These are phyloP conservation scores for Mycothermus thermophilus DNA, from an alignment of 495 filamentous ascomycete genomes.

Conservation along the genomic window DNA sequence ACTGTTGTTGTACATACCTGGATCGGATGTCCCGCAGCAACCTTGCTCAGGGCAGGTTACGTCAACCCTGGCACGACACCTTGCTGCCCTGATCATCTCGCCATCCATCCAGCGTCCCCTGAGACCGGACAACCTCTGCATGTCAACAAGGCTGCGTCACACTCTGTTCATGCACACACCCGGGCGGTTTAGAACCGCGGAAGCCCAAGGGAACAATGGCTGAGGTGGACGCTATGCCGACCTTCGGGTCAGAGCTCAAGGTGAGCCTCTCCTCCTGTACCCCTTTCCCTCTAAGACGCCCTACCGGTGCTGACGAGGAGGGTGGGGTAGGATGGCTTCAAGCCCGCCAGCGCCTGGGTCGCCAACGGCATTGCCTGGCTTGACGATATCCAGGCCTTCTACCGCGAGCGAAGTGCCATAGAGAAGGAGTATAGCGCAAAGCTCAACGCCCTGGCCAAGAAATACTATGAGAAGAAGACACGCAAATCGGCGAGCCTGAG, in stretches of 20 bases:
- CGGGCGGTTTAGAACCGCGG: background rate
- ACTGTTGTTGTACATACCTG: no score
- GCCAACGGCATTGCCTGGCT: constrained; percentile 82
- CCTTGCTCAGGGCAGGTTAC: no score
- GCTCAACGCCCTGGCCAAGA: constrained; percentile 75
- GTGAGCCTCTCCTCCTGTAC: constrained; percentile 26
- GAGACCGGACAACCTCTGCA: no score
- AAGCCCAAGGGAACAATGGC: constrained; percentile 41
- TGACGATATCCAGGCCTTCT: constrained; percentile 93
- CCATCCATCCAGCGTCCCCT: no score
- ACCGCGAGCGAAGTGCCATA: constrained; percentile 81
- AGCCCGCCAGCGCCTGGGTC: constrained; percentile 85
- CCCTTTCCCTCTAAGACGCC: no score
- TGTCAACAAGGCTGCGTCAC: constrained; percentile 1
- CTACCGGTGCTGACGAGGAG: constrained; percentile 5
- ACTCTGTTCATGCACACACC: constrained; percentile 17
- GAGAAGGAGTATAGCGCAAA: constrained; percentile 93
- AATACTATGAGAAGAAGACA: constrained; percentile 91
- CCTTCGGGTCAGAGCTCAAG: constrained; percentile 86
- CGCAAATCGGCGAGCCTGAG: constrained; percentile 80
- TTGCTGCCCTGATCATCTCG: no score
- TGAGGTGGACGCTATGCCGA: constrained; percentile 57
- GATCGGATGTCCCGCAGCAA: no score
- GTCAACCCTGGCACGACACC: no score
- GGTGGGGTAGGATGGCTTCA: constrained; percentile 78